Base-by-base conservation (phyloP, 176 grass and related monocot genomes). In the Ensete ventricosum region DNA sequence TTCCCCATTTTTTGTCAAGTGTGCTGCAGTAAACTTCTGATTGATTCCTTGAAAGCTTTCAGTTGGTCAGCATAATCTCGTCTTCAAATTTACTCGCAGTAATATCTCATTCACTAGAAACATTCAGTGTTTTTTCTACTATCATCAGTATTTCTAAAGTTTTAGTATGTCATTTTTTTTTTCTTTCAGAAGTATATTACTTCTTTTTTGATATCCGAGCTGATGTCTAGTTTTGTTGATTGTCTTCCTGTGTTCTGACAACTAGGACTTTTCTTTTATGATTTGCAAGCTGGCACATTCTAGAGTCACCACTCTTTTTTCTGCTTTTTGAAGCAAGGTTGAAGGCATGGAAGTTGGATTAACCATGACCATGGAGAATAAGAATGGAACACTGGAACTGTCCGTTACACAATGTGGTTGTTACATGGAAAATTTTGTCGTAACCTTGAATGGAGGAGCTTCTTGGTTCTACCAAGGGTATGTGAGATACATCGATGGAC, bases 401-500 rank as follows among this genome's bases (percentile, higher is more conserved):
- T 81, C 22, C 76, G 63, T 91, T 50, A 82, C 49, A 22, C 85
- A 93, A 82, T 91, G 85, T 67, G 88, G 82, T 64, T 98, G 94
- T 77, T 87, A 93, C 84, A 91, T 98, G 82, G 67, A 84, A 57
- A 78, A 84, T 77, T 72, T 93, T 23, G 73, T 81, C 78, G 93
- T 97, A 71, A 78, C 80, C 58, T 70, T 92, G 76, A 82, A 85
- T 76, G 94, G 94, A 55, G 94, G 88, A 73, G 82, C 85, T 76
- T 93, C 94, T 80, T 97, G 94, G 94, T 91, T 97, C 74, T 97
- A 97, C 89, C 94, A 97, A 88, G 79, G 87, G 94, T 97, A 93
- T 8, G 77, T 77, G 64, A 20, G 66, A 27, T 79, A 64, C 62
- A 84, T 77, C 13, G 17, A 26, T 8, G 24, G 50, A 51, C 14